Conservation (phyloP, 176 grass and related monocot species). For the Rhynchospora breviuscula region DNA sequence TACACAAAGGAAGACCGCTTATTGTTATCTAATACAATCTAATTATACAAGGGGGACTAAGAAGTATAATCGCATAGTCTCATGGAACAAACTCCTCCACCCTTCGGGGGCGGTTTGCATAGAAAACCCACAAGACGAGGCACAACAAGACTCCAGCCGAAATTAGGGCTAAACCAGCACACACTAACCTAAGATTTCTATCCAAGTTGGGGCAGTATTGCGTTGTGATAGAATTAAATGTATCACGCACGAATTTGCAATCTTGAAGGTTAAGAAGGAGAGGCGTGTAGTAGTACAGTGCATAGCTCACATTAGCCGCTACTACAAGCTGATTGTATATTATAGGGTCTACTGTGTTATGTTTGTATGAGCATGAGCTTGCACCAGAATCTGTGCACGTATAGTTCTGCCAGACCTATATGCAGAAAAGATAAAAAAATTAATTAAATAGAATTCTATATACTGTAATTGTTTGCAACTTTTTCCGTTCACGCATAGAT, state of each 20-base stretch:
- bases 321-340: conserved; percentile 50
- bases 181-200: conserved; percentile 43
- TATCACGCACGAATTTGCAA: conserved; percentile 82
- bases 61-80: background rate
- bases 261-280: conserved; percentile 77
- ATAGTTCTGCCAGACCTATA: conserved; percentile 76
- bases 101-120: conserved; percentile 76
- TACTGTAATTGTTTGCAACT: background rate
- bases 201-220: conserved; percentile 55
- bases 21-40: background rate
- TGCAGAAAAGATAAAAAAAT: background rate
- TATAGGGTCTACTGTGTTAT: conserved; percentile 39
- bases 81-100: conserved; percentile 60
- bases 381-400: conserved; percentile 40
- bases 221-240: conserved; percentile 50
- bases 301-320: conserved; percentile 76
- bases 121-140: conserved; percentile 56
- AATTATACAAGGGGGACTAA: background rate
- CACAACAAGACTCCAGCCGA: conserved; percentile 36
- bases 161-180: conserved; percentile 45
- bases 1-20: background rate
- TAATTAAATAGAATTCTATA: background rate
- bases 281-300: conserved; percentile 65
- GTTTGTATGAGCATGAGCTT: conserved; percentile 34
- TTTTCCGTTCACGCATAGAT: background rate